These are phyloP conservation scores for Syzygium aromaticum DNA, from an alignment of 345 rosid species.

Conservation along the genomic window DNA sequence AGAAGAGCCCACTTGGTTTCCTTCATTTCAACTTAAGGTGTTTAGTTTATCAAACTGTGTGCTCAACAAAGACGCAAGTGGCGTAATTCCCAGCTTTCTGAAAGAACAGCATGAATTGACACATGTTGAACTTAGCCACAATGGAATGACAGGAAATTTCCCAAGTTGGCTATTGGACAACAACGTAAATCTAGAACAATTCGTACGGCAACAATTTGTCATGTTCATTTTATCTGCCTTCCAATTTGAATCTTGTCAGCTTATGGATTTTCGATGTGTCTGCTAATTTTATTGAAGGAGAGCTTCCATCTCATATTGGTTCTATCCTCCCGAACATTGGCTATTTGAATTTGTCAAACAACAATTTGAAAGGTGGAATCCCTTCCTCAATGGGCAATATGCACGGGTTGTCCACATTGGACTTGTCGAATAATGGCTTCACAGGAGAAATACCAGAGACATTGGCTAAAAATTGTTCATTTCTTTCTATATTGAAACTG, in stretches of 20 bases:
- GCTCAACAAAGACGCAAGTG: not conserved
- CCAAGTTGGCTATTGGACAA: conserved; percentile 18
- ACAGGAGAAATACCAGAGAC: not conserved
- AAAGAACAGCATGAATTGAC: not conserved
- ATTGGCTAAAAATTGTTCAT: rapidly evolving
- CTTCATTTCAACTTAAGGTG: not conserved
- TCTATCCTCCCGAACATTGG: not conserved
- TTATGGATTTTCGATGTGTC: not conserved
- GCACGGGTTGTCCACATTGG: rapidly evolving
- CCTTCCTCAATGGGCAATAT: not conserved
- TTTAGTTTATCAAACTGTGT: not conserved
- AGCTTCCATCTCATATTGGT: conserved; percentile 2
- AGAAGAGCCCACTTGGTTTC: not conserved
- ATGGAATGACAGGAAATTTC: not conserved
- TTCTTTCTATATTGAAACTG: rapidly evolving
- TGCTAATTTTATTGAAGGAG: not conserved
- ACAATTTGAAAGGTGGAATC: conserved; percentile 3
- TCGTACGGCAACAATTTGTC: not conserved
- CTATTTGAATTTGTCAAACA: not conserved
- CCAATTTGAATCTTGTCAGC: not conserved
- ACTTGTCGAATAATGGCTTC: not conserved
- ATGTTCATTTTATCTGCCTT: not conserved
- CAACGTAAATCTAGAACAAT: not conserved
- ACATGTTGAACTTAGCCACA: not conserved
- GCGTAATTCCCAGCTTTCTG: not conserved